Evolutionary conservation across 768 basidiomycete genomes (phyloP).

Genomic region (Boletus subcaerulescens): DNA sequence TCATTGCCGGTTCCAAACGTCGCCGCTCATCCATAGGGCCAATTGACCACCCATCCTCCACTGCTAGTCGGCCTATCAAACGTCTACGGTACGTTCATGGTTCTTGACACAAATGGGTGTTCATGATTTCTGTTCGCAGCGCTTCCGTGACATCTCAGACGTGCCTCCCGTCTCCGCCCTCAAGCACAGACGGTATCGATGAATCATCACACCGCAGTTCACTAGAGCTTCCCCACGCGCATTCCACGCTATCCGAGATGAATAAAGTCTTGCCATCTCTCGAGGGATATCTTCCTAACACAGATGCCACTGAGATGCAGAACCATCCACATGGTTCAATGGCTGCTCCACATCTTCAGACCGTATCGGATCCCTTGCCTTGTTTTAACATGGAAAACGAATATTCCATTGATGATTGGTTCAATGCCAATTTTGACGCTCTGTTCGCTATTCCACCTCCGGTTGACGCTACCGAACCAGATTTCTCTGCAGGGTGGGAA

Average conservation of each 20-base stretch:
- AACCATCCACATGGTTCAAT: slow-evolving; percentile 29
- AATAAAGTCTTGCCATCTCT: not conserved
- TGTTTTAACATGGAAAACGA: slow-evolving; percentile 12
- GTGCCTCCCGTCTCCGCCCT: slow-evolving; percentile 14
- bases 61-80: slow-evolving; percentile 11
- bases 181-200: slow-evolving; percentile 3
- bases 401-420: slow-evolving; percentile 37
- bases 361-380: slow-evolving; percentile 33
- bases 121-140: not conserved
- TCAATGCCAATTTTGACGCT: slow-evolving; percentile 22
- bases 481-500: slow-evolving; percentile 27
- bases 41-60: not conserved
- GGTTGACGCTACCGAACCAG: slow-evolving; percentile 23
- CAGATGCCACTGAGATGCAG: slow-evolving; percentile 12
- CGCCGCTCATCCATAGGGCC: slow-evolving; percentile 2
- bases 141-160: not conserved
- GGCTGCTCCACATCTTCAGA: slow-evolving; percentile 20
- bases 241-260: not conserved
- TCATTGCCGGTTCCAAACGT: slow-evolving; percentile 24
- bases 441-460: slow-evolving; percentile 29
- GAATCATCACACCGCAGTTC: not conserved
- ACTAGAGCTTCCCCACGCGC: not conserved
- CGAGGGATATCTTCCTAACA: slow-evolving; percentile 40
- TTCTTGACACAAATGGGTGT: rapidly evolving
- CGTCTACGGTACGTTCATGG: slow-evolving; percentile 20